Percentiles rank a stretch among this genome's conserved stretches.
Evolutionary conservation across 2,329 filamentous ascomycete genomes (phyloP).

Genomic region (Rhinocladiella similis): DNA sequence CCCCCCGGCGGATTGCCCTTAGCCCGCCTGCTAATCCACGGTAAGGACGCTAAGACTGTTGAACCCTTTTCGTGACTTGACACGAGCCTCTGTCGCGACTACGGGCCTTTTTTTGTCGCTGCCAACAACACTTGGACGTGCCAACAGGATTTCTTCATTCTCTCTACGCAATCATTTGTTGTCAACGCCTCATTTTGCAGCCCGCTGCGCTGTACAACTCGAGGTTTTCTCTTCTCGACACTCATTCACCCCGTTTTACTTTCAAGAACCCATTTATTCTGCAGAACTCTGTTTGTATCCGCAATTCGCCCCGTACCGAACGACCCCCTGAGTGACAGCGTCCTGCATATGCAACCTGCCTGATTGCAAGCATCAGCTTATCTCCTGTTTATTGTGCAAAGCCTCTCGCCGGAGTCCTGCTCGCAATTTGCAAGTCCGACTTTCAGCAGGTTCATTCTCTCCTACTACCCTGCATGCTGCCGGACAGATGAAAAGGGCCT

Average conservation of each 20-base stretch:
- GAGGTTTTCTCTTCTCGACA: slow-evolving; percentile 11
- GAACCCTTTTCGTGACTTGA: no score
- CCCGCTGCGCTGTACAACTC: slow-evolving; percentile 12
- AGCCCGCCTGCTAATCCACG: no score
- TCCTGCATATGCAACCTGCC: slow-evolving; percentile 22
- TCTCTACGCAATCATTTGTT: slow-evolving; percentile 7
- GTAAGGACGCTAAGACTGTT: no score
- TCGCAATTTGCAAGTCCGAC: background rate
- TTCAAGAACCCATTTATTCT: slow-evolving; percentile 6
- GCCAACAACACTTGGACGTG: background rate
- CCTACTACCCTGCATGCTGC: background rate
- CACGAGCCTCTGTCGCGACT: no score
- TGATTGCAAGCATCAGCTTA: slow-evolving; percentile 4
- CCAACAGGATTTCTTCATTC: slow-evolving; percentile 4
- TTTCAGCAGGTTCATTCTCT: background rate
- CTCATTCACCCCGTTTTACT: slow-evolving; percentile 8
- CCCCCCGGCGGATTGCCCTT: no score
- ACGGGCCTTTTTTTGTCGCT: no score
- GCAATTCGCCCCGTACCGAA: slow-evolving; percentile 15
- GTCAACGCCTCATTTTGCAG: slow-evolving; percentile 8
- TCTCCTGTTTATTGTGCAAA: background rate
- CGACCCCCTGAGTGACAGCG: slow-evolving; percentile 14
- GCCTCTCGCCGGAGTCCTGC: background rate
- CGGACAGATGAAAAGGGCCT: slow-evolving; percentile 16
- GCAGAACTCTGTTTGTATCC: slow-evolving; percentile 3